These are phyloP conservation scores for Agaricus sinodeliciosus DNA, from an alignment of 768 basidiomycete species.

Conservation along the genomic window DNA sequence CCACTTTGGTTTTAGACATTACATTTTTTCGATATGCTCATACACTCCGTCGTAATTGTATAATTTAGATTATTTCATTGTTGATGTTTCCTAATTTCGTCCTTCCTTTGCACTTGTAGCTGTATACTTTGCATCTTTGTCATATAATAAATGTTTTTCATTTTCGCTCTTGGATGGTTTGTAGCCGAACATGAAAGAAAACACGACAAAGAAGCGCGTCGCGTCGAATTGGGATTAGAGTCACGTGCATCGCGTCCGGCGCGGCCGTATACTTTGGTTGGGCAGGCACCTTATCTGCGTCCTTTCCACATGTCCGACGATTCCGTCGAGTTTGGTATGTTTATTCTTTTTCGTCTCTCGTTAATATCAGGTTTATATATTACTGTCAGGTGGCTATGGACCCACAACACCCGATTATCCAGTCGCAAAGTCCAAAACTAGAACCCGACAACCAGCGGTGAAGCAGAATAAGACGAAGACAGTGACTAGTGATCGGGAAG, in stretches of 20 bases:
- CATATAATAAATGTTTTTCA: no score
- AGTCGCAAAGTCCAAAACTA: constrained; percentile 3
- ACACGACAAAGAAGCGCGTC: not conserved
- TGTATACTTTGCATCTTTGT: not conserved
- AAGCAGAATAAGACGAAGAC: constrained; percentile 9
- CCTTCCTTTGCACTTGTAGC: not conserved
- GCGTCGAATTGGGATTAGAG: not conserved
- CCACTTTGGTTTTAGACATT: no score
- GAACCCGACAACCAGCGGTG: not conserved
- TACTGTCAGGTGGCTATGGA: constrained; percentile 15
- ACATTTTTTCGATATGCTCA: no score
- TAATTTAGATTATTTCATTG: no score
- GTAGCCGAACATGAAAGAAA: not conserved
- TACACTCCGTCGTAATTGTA: no score
- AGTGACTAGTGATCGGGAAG: not conserved
- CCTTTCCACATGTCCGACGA: constrained; percentile 8
- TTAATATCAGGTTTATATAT: no score
- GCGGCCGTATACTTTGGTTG: not conserved
- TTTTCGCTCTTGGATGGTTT: not conserved
- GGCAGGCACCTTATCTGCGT: not conserved
- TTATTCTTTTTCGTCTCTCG: not conserved
- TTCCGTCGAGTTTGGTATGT: constrained; percentile 8
- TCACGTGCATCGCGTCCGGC: not conserved
- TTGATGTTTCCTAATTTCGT: not conserved
- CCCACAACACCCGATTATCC: constrained; percentile 17